Base-by-base conservation (phyloP, 805 yeast species). In the Hanseniaspora occidentalis region DNA sequence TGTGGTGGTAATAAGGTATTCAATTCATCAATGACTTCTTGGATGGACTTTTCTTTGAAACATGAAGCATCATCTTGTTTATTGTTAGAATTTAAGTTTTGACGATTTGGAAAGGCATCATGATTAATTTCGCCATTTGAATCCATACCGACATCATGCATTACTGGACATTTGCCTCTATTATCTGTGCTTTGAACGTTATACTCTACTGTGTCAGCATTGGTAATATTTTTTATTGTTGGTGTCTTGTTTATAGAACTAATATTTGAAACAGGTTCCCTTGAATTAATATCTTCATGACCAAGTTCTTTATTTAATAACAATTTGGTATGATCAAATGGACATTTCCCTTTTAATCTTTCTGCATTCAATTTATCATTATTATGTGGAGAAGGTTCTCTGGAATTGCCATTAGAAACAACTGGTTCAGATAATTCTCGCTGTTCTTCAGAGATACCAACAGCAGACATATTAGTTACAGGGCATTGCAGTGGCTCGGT, bases 1-100 rank as follows among this genome's bases (percentile, higher is more conserved):
- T 71, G 70, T 22, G 61, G 66, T 0, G 88, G 88, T 36, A 79
- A 49, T 39, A 64, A 59, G 41, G 61, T 61, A 46, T 69, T 40
- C 44, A 62, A 42, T 52, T 60, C 42, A 7, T 47, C 41, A 20
- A 49, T 43, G 7, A 57, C 49, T 45, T 14, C 16, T 29, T 29
- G 33, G 10, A 29, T 29, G 16, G 17, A n/a, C 6, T 29, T n/a
- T 8, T 29, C 6, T 29, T n/a, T 8, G 17, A 7, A 29, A n/a
- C 18, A 23, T 7, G 10, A 23, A 7, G 9, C 25, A 23, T 10
- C 10, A 23, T 23, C 7, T 23, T 23, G 25, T 23, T 23, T 23
- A 7, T 10, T 23, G 25, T 23, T 25, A n/a, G n/a, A n/a, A n/a
- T n/a, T n/a, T n/a, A n/a, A n/a, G n/a, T n/a, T n/a, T n/a, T n/a